Conservation (phyloP, 306 rosid genomes). For the Quillaja saponaria region DNA sequence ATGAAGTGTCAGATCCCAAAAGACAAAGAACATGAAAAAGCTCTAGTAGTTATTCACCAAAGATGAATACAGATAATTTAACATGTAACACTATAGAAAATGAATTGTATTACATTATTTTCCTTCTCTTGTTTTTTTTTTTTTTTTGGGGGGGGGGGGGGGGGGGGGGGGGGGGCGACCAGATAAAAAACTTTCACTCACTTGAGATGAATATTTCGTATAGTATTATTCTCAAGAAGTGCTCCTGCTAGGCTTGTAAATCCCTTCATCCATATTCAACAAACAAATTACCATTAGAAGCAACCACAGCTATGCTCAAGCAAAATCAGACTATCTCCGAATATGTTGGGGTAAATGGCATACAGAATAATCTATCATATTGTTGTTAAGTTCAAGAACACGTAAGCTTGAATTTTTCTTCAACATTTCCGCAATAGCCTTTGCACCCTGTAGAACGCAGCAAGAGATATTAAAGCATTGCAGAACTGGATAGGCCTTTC, state of each 20-base stretch:
- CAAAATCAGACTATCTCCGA: constrained; percentile 16
- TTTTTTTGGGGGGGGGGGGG: too few relatives aligned
- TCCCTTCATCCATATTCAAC: constrained; percentile 80
- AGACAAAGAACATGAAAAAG: constrained; percentile 31
- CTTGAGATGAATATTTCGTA: constrained; percentile 83
- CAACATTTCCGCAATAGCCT: constrained; percentile 85
- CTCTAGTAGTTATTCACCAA: too few relatives aligned
- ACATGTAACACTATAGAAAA: not conserved
- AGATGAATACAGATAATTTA: too few relatives aligned
- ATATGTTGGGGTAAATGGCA: constrained; percentile 39
- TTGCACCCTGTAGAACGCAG: constrained; percentile 73
- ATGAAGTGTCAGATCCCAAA: constrained; percentile 25
- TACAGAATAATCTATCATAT: constrained; percentile 95
- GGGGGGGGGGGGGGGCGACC: not conserved
- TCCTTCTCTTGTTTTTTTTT: constrained; percentile 16
- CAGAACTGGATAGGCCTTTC: constrained; percentile 8
- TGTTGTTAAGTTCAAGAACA: constrained; percentile 84
- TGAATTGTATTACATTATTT: constrained; percentile 4
- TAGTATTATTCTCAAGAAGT: constrained; percentile 73
- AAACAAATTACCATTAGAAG: constrained; percentile 34
- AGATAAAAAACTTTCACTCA: constrained; percentile 43
- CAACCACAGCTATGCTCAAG: constrained; percentile 20
- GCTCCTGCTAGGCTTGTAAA: constrained; percentile 94
- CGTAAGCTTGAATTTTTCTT: constrained; percentile 78
- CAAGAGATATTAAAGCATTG: constrained; percentile 32